These are phyloP conservation scores for Coleophoma eucalyptorum DNA, from an alignment of 2,329 filamentous ascomycete genomes.

Conservation along the genomic window DNA sequence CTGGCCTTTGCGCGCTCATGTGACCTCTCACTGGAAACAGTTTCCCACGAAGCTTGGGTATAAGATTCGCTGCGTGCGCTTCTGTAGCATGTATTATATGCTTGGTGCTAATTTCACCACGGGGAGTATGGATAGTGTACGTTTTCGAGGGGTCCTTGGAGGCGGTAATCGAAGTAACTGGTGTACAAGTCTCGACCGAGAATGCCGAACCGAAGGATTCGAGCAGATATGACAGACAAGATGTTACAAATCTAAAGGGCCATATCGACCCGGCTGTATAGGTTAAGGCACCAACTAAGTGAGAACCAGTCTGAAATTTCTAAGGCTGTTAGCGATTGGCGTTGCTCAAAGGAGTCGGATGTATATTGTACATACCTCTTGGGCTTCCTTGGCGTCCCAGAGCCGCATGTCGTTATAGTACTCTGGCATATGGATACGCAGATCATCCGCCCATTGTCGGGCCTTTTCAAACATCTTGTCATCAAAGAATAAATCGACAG, in stretches of 20 bases:
- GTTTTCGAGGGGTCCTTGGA: slow-evolving; percentile 18
- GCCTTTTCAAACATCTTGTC: slow-evolving; percentile 11
- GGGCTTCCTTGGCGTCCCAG: slow-evolving; percentile 1
- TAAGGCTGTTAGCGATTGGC: slow-evolving; percentile 4
- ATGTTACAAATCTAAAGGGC: slow-evolving; percentile 46
- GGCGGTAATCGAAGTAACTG: slow-evolving; percentile 24
- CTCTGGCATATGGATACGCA: slow-evolving; percentile 36
- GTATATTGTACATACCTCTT: background rate
- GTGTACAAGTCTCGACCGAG: slow-evolving; percentile 35
- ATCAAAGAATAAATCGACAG: slow-evolving; percentile 32
- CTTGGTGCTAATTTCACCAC: slow-evolving; percentile 39
- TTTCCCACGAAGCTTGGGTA: slow-evolving; percentile 43
- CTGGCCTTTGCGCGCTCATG: slow-evolving; percentile 47
- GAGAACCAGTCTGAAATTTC: slow-evolving; percentile 31
- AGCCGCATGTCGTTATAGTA: background rate
- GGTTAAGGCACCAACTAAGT: slow-evolving; percentile 36
- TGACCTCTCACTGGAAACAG: slow-evolving; percentile 42
- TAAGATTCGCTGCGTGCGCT: slow-evolving; percentile 44
- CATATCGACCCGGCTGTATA: slow-evolving; percentile 45
- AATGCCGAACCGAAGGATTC: slow-evolving; percentile 25
- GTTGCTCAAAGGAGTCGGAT: too few relatives aligned
- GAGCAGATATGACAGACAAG: slow-evolving; percentile 38
- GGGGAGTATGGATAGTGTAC: slow-evolving; percentile 40
- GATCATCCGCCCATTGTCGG: slow-evolving; percentile 25
- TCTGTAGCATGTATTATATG: slow-evolving; percentile 58